A percentile compares a stretch with the other conserved stretches of the same genome.
These are phyloP conservation scores for Leishmania lainsoni DNA, from an alignment of 208 protist genomes.

Conservation along the genomic window DNA sequence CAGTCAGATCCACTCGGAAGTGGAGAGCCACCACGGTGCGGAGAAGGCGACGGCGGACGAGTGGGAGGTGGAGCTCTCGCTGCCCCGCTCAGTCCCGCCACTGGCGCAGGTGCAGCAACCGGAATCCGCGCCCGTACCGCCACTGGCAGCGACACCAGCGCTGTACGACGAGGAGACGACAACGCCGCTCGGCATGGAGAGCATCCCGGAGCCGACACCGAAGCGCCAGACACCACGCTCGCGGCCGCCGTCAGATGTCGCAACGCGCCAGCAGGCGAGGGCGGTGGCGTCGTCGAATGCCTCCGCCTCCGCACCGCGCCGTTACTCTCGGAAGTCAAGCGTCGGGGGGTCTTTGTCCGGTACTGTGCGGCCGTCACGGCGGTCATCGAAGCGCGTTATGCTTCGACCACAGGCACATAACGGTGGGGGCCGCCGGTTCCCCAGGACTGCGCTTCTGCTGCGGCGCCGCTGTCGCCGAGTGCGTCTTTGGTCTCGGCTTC, in stretches of 20 bases:
- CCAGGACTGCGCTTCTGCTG: background rate
- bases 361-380: background rate
- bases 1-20: background rate
- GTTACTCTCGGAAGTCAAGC: slow-evolving; percentile 6
- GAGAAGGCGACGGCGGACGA: background rate
- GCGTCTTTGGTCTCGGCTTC: slow-evolving; percentile 5
- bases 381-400: slow-evolving; percentile 11
- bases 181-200: slow-evolving; percentile 12
- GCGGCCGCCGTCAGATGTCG: background rate
- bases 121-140: background rate
- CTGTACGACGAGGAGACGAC: slow-evolving; percentile 1
- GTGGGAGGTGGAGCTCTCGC: slow-evolving; percentile 10
- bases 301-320: background rate
- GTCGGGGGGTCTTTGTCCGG: background rate
- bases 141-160: background rate
- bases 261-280: background rate
- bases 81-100: background rate
- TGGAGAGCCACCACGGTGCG: background rate
- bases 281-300: slow-evolving; percentile 1
- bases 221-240: slow-evolving; percentile 10
- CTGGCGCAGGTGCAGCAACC: background rate
- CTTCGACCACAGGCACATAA: background rate
- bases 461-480: background rate
- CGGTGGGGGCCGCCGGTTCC: background rate
- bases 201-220: slow-evolving; percentile 11